These are phyloP conservation scores for Orbilia brochopaga DNA, from an alignment of 2,329 filamentous ascomycete genomes.

Conservation along the genomic window DNA sequence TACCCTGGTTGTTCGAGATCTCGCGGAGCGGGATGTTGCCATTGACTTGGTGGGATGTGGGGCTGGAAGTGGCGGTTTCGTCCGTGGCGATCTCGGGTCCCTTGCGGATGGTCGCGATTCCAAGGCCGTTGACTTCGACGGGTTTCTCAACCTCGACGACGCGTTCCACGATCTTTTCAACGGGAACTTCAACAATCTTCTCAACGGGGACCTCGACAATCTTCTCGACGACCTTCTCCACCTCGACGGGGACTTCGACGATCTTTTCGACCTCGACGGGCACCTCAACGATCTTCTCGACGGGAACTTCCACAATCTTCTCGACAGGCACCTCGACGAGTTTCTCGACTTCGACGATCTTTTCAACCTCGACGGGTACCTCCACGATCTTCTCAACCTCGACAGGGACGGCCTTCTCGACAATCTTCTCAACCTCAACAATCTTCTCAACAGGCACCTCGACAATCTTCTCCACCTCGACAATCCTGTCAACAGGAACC, in stretches of 20 bases:
- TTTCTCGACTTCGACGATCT: constrained; percentile 19
- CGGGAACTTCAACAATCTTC: constrained; percentile 25
- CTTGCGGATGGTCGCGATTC: constrained; percentile 22
- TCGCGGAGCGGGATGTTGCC: constrained; percentile 44
- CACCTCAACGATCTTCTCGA: constrained; percentile 42
- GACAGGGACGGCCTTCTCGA: constrained; percentile 14
- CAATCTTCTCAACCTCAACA: constrained; percentile 20
- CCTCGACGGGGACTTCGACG: constrained; percentile 18
- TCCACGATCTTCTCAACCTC: constrained; percentile 16
- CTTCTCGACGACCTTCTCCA: constrained; percentile 31
- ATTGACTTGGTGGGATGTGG: constrained; percentile 32
- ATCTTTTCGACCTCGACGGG: constrained; percentile 18
- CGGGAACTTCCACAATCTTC: constrained; percentile 12
- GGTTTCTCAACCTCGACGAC: constrained; percentile 10
- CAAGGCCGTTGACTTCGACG: constrained; percentile 35
- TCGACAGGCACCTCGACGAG: constrained; percentile 16
- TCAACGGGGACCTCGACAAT: constrained; percentile 2
- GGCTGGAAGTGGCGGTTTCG: constrained; percentile 39
- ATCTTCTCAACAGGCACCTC: constrained; percentile 14
- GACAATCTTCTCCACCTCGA: constrained; percentile 11
- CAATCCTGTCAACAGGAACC: constrained; percentile 14
- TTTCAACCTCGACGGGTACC: constrained; percentile 21
- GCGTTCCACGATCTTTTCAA: constrained; percentile 13
- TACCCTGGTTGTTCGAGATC: constrained; percentile 65
- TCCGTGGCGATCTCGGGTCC: constrained; percentile 42